A percentile compares a stretch with the other conserved stretches of the same genome.
phyloP scores from a whole-genome alignment of 2,329 filamentous ascomycete species.

The Aspergillus sp. region DNA sequence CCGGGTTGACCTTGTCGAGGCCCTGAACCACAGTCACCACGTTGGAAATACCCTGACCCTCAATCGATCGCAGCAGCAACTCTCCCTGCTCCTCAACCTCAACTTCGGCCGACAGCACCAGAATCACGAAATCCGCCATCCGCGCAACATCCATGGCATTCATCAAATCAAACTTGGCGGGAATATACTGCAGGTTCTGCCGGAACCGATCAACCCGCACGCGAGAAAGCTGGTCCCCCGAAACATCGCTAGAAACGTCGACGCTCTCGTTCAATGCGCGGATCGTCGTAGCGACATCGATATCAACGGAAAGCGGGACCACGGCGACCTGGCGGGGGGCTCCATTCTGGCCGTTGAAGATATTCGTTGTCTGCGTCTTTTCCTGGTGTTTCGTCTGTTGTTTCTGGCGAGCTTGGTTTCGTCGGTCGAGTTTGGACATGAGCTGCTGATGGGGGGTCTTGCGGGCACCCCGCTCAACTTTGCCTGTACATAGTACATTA shows the following conservation, averaged over 20 bases:
- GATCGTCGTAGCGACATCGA: slow-evolving; percentile 62
- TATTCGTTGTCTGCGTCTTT: slow-evolving; percentile 66
- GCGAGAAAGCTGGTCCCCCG: slow-evolving; percentile 52
- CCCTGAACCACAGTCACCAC: slow-evolving; percentile 79
- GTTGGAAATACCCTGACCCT: slow-evolving; percentile 91
- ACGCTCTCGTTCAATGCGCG: slow-evolving; percentile 67
- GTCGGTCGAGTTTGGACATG: slow-evolving; percentile 93
- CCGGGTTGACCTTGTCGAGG: slow-evolving; percentile 68
- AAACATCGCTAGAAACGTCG: slow-evolving; percentile 63
- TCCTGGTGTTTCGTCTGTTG: slow-evolving; percentile 77
- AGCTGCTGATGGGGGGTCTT: slow-evolving; percentile 93
- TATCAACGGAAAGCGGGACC: slow-evolving; percentile 70
- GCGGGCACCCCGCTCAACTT: slow-evolving; percentile 68
- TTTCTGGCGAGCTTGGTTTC: slow-evolving; percentile 90
- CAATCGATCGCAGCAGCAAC: slow-evolving; percentile 74
- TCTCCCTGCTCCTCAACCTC: slow-evolving; percentile 76
- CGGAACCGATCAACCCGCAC: slow-evolving; percentile 85
- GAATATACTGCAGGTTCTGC: slow-evolving; percentile 83
- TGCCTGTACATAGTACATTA: slow-evolving; percentile 50
- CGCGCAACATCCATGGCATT: slow-evolving; percentile 78
- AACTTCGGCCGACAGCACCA: slow-evolving; percentile 72
- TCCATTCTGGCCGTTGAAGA: slow-evolving; percentile 81
- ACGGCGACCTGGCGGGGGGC: slow-evolving; percentile 84
- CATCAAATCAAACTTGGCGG: slow-evolving; percentile 65
- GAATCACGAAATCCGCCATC: slow-evolving; percentile 82